A percentile compares a stretch with the other conserved stretches of the same genome.
Conservation (phyloP, 75 land plant genomes). For the Pinus albicaulis region DNA sequence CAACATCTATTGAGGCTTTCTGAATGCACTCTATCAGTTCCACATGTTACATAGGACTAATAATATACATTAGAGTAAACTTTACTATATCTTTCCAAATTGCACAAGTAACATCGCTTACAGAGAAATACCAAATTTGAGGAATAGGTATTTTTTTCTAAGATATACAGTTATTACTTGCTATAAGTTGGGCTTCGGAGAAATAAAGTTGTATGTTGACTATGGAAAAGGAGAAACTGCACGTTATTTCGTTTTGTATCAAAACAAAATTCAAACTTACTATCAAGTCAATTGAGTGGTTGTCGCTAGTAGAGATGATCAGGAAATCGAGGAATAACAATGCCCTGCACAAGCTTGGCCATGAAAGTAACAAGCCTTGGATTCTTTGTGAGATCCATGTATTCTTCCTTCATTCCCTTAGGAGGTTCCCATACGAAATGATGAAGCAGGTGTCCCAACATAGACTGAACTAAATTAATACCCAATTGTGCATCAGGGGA, state of each 20-base stretch:
- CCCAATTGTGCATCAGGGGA: slow-evolving; percentile 97
- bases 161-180: slow-evolving; percentile 5
- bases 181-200: background rate
- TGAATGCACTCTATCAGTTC: too few species aligned
- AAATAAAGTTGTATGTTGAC: background rate
- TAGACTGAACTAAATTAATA: slow-evolving; percentile 67
- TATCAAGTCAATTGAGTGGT: slow-evolving; percentile 1
- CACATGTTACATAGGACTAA: background rate
- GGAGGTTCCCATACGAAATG: slow-evolving; percentile 76
- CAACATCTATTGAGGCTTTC: too few species aligned
- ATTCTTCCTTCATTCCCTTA: slow-evolving; percentile 47
- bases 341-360: slow-evolving; percentile 66
- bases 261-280: background rate
- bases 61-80: background rate
- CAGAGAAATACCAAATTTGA: background rate
- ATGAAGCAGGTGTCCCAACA: slow-evolving; percentile 83
- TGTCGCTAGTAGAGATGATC: slow-evolving; percentile 44
- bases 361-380: slow-evolving; percentile 93
- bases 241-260: background rate
- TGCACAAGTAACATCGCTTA: background rate
- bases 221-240: background rate
- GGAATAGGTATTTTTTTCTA: background rate
- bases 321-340: slow-evolving; percentile 66
- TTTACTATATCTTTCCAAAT: background rate
- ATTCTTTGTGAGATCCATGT: slow-evolving; percentile 75